Evolutionary conservation across 768 basidiomycete species (phyloP).

Genomic region (Tulasnella sp.): DNA sequence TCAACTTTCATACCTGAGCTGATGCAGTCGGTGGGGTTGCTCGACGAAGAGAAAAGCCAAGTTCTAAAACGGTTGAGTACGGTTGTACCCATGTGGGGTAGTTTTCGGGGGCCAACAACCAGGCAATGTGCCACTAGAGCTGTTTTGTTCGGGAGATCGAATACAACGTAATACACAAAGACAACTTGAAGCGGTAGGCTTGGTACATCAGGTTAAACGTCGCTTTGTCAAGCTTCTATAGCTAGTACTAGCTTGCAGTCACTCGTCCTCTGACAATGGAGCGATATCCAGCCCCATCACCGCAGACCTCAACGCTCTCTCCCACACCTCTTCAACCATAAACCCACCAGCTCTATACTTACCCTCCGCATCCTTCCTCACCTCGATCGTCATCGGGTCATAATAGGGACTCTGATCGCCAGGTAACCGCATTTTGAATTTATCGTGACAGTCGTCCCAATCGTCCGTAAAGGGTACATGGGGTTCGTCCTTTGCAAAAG

Average conservation of each 20-base stretch:
- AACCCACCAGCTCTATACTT: slow-evolving; percentile 78
- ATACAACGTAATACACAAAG: neutral
- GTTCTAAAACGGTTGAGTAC: too few species aligned
- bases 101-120: too few species aligned
- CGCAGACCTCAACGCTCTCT: slow-evolving; percentile 63
- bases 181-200: neutral
- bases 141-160: neutral
- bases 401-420: slow-evolving; percentile 43
- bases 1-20: too few species aligned
- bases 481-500: slow-evolving; percentile 46
- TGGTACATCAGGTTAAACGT: neutral
- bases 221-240: neutral
- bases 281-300: slow-evolving; percentile 63
- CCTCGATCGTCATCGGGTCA: slow-evolving; percentile 67
- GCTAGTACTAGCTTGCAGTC: neutral
- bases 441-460: slow-evolving; percentile 67
- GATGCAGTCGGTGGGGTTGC: too few species aligned
- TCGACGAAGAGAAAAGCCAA: too few species aligned
- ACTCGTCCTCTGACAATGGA: slow-evolving; percentile 30
- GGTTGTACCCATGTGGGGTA: too few species aligned
- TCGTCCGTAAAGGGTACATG: slow-evolving; percentile 72
- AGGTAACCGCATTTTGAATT: slow-evolving; percentile 41
- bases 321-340: slow-evolving; percentile 75
- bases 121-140: neutral
- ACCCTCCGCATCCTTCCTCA: slow-evolving; percentile 65